Evolutionary conservation across 2,329 filamentous ascomycete genomes (phyloP).

Genomic region (Grosmannia penicillata): DNA sequence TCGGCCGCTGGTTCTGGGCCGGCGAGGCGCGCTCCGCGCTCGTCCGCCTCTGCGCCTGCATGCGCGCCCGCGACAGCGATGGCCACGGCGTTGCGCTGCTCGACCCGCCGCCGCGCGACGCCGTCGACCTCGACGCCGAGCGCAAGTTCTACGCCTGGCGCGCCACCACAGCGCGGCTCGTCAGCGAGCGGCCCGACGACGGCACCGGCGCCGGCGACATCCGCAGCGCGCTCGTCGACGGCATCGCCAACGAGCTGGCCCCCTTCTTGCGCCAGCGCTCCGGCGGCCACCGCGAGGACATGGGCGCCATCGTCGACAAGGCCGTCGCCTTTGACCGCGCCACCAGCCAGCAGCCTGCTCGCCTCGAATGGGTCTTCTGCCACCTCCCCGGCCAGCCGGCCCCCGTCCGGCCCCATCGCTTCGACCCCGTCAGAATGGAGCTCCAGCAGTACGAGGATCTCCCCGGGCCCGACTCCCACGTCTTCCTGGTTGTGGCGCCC

Average conservation of each 20-base stretch:
- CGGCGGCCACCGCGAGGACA: slow-evolving; percentile 1
- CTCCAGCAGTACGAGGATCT: slow-evolving; percentile 1
- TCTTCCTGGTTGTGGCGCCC: slow-evolving; percentile 2
- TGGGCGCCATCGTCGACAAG: slow-evolving; percentile 4
- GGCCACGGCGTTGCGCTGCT: background rate
- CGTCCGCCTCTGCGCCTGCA: background rate
- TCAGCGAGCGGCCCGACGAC: background rate
- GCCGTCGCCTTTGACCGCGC: slow-evolving; percentile 6
- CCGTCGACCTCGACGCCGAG: slow-evolving; percentile 5
- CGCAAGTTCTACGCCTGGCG: slow-evolving; percentile 6
- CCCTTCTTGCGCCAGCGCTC: slow-evolving; percentile 1
- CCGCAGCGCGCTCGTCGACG: slow-evolving; percentile 2
- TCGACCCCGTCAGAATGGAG: slow-evolving; percentile 1
- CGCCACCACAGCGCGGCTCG: slow-evolving; percentile 4
- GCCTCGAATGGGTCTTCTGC: slow-evolving; percentile 5
- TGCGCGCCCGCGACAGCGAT: background rate
- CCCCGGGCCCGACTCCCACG: background rate
- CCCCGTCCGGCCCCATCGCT: background rate
- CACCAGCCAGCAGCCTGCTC: slow-evolving; percentile 5
- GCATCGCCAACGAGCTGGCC: slow-evolving; percentile 1
- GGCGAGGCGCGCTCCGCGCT: slow-evolving; percentile 1
- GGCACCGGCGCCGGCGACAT: background rate
- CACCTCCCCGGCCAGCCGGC: slow-evolving; percentile 1
- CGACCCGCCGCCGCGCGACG: background rate
- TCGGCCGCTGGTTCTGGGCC: slow-evolving; percentile 7